Conservation (phyloP, 345 rosid species). For the Clausena lansium region DNA sequence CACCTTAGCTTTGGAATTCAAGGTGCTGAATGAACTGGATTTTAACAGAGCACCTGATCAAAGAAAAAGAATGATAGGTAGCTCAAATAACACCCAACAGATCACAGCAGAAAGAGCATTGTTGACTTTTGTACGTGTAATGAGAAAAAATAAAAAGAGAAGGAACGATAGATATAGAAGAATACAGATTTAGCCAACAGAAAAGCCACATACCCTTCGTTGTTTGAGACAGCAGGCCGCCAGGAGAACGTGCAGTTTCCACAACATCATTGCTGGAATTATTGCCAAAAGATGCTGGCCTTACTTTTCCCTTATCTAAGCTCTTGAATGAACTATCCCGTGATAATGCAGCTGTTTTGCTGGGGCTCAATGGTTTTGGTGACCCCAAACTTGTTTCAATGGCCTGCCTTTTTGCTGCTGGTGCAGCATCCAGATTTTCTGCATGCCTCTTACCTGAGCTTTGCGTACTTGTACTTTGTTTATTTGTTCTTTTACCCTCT, state of each 20-base stretch:
- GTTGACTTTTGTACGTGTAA: neutral
- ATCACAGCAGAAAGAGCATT: neutral
- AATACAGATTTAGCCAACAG: neutral
- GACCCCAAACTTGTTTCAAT: constrained; percentile 58
- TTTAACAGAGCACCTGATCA: constrained; percentile 64
- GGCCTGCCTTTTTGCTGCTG: constrained; percentile 56
- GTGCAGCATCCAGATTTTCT: constrained; percentile 53
- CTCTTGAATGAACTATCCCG: constrained; percentile 57
- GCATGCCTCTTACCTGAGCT: constrained; percentile 52
- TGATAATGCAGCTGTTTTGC: constrained; percentile 46
- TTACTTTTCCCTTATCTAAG: constrained; percentile 59
- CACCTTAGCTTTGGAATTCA: constrained; percentile 59
- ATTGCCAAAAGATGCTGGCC: constrained; percentile 42
- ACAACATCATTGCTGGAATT: constrained; percentile 35
- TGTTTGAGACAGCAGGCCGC: constrained; percentile 44
- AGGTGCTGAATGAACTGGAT: constrained; percentile 70
- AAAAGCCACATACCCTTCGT: constrained; percentile 46
- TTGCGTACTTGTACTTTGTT: constrained; percentile 26
- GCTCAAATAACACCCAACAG: constrained; percentile 6
- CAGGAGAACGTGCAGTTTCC: constrained; percentile 45
- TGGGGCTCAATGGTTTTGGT: constrained; percentile 54
- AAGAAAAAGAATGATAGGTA: constrained; percentile 2
- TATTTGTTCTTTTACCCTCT: constrained; percentile 47
- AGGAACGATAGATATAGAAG: neutral
- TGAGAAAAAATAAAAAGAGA: neutral